phyloP scores from a whole-genome alignment of 805 yeast genomes.

The Yarrowia sp. region DNA sequence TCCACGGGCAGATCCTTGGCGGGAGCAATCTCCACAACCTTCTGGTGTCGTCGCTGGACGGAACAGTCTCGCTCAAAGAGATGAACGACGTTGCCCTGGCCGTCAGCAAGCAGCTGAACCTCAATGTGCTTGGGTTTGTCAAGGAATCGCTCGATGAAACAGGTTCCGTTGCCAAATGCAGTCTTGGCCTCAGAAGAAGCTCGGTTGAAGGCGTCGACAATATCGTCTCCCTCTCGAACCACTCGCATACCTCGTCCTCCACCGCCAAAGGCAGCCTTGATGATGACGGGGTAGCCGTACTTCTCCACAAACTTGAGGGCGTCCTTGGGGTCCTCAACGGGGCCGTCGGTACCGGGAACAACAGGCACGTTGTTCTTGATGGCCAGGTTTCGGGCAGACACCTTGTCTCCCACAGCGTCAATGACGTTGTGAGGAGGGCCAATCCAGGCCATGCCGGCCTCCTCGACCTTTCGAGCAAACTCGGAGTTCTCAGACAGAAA shows the following conservation, averaged over 20 bases:
- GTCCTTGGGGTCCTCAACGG: slow-evolving; percentile 79
- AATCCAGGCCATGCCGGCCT: slow-evolving; percentile 91
- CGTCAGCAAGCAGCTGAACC: slow-evolving; percentile 93
- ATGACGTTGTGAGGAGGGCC: slow-evolving; percentile 91
- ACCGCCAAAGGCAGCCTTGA: slow-evolving; percentile 99
- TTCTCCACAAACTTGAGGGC: slow-evolving; percentile 79
- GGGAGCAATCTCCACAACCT: slow-evolving; percentile 98
- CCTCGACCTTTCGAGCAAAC: slow-evolving; percentile 90
- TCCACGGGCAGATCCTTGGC: slow-evolving; percentile 84
- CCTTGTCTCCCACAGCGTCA: slow-evolving; percentile 96
- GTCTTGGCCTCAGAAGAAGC: slow-evolving; percentile 94
- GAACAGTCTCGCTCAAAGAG: slow-evolving; percentile 98
- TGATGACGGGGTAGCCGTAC: slow-evolving; percentile 94
- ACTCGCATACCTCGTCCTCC: slow-evolving; percentile 99
- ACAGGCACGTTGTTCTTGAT: slow-evolving; percentile 82
- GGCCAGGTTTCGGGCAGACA: slow-evolving; percentile 90
- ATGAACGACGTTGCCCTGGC: slow-evolving; percentile 93
- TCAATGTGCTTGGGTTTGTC: slow-evolving; percentile 97
- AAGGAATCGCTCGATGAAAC: slow-evolving; percentile 94
- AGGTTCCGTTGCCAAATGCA: slow-evolving; percentile 98
- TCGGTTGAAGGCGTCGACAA: slow-evolving; percentile 88
- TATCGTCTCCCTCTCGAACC: slow-evolving; percentile 93
- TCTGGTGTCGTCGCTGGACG: slow-evolving; percentile 99
- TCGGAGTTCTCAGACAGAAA: slow-evolving; percentile 90
- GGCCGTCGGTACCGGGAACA: slow-evolving; percentile 98